Base-by-base conservation (phyloP, 1,139 yeast genomes). In the Saccharomycopsis crataegensis region DNA sequence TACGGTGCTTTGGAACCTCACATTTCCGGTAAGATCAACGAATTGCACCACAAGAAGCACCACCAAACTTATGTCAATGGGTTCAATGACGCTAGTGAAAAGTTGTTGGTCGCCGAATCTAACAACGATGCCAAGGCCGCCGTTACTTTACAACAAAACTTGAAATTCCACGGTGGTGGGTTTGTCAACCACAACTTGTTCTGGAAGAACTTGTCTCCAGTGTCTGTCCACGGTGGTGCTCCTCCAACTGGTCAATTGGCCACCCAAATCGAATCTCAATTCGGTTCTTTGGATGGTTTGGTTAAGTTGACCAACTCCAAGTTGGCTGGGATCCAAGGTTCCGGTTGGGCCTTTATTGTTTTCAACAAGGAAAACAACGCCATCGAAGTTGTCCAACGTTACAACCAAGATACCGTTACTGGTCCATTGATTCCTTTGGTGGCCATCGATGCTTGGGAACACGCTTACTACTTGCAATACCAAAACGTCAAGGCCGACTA, bases 361-460 rank as follows among this genome's bases (percentile, higher is more conserved):
- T 88, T 87, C 80, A 87, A 90, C 77, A 77, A 81, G 70, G 86
- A 80, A 62, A 87, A 86, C 63, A 93, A 93, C 62, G 79, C 83
- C 51, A 70, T 91, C 65, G 96, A 88, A 62, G 86, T 91, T 56
- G 86, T 89, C 59, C 88, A 91, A 67, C 87, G 91, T 62, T 77
- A 81, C 62, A 91, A 91, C 77, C 98, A 91, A 72, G 98, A 91
- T 72, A 86, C 96, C 44, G 89, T 87, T 43, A 77, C 86, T 50
- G 86, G 89, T 44, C 75, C 79, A 36, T 77, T 80, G 67, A 77
- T 82, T 54, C 96, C 97, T 50, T 76, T 91, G 70, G 79, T 91
- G 58, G 98, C 96, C 53, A 88, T 91, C 69, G 98, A 91, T 67
- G 97, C 98, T 59, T 91, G 98, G 98, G 98, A 91, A 73, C 98